These are phyloP conservation scores for Starmera stellimalicola DNA, from an alignment of 1,139 yeast genomes.

Conservation along the genomic window DNA sequence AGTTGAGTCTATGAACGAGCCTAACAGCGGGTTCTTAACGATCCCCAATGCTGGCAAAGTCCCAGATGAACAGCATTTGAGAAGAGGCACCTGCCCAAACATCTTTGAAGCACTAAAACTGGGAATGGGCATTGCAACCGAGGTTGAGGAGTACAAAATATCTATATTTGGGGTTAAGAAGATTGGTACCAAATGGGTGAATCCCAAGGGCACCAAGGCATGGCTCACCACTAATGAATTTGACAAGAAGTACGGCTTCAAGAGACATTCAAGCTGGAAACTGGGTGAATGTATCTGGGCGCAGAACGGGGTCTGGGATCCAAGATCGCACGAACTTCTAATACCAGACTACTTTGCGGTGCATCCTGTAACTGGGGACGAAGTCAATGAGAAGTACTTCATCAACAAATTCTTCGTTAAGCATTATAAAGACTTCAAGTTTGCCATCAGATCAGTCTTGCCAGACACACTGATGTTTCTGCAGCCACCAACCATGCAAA, in stretches of 20 bases:
- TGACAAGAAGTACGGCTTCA: constrained; percentile 65
- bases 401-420: constrained; percentile 54
- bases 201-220: constrained; percentile 57
- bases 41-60: constrained; percentile 34
- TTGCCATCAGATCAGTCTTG: constrained; percentile 34
- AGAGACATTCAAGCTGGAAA: constrained; percentile 53
- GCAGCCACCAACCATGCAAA: constrained; percentile 77
- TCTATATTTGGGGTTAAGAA: constrained; percentile 68
- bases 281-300: constrained; percentile 75
- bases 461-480: constrained; percentile 50
- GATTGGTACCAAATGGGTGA: constrained; percentile 43
- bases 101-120: constrained; percentile 48
- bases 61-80: constrained; percentile 46
- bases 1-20: constrained; percentile 83
- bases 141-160: constrained; percentile 58
- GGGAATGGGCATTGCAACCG: constrained; percentile 65
- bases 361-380: constrained; percentile 30
- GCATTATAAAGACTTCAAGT: constrained; percentile 42
- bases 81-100: constrained; percentile 63
- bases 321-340: constrained; percentile 27
- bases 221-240: constrained; percentile 49
- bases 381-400: constrained; percentile 48
- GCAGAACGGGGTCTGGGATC: constrained; percentile 68
- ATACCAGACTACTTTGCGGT: constrained; percentile 39
- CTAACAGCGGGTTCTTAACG: constrained; percentile 60